These are phyloP conservation scores for Lantana camara DNA, from an alignment of 257 asterid species.

Conservation along the genomic window DNA sequence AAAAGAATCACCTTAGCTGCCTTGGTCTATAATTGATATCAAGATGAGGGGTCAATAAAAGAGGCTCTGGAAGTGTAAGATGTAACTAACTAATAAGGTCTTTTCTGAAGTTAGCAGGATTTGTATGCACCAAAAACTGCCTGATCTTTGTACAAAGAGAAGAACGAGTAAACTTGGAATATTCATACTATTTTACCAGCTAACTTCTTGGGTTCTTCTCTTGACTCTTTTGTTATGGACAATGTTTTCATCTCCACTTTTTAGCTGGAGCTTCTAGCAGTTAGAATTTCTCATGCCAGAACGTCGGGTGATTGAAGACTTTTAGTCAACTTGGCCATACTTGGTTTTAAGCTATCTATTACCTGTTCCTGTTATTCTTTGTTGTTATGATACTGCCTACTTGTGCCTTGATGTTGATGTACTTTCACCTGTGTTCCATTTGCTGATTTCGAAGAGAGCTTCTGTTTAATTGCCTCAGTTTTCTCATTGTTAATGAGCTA, in stretches of 20 bases:
- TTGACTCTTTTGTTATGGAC: neutral
- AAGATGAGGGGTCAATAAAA: neutral
- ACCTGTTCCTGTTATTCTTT: constrained; percentile 8
- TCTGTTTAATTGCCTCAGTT: constrained; percentile 1
- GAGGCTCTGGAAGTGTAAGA: neutral
- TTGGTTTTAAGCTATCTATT: neutral
- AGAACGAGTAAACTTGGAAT: neutral
- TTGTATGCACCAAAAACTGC: neutral
- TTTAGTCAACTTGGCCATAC: neutral
- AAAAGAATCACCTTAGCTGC: neutral
- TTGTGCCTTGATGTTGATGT: constrained; percentile 15
- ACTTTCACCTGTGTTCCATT: neutral
- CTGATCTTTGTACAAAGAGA: neutral
- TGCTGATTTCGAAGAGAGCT: neutral
- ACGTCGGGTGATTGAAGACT: constrained; percentile 11
- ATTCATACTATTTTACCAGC: constrained; percentile 3
- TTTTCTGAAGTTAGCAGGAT: neutral
- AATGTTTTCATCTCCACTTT: neutral
- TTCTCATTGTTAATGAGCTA: neutral
- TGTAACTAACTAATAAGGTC: neutral
- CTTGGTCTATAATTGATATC: neutral
- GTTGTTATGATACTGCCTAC: constrained; percentile 9
- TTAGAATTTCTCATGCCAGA: constrained; percentile 13
- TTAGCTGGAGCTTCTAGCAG: no score
- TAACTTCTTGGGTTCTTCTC: neutral